Conservation (phyloP, 2,329 filamentous ascomycete genomes). For the Curvularia lunata region DNA sequence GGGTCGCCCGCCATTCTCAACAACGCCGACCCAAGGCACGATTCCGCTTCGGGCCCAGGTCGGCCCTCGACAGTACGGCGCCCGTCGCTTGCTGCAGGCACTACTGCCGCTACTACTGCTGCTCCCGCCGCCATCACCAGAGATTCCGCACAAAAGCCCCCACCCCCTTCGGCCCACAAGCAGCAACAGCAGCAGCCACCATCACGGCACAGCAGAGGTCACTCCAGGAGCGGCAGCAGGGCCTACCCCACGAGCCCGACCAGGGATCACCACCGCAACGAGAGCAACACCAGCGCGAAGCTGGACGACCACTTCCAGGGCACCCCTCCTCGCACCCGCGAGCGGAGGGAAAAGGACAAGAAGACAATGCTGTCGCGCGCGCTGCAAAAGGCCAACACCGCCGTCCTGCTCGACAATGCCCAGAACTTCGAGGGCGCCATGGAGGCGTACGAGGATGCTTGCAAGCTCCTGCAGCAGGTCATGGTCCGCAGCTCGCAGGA, state of each 20-base stretch:
- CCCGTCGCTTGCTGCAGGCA: slow-evolving; percentile 23
- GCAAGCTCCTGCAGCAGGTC: slow-evolving; percentile 83
- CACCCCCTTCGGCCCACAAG: slow-evolving; percentile 30
- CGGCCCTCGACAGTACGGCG: slow-evolving; percentile 33
- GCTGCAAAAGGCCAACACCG: slow-evolving; percentile 92
- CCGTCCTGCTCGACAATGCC: slow-evolving; percentile 93
- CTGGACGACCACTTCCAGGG: slow-evolving; percentile 42
- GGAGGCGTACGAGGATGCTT: slow-evolving; percentile 89
- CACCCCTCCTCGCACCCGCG: slow-evolving; percentile 49
- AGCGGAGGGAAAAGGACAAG: slow-evolving; percentile 62
- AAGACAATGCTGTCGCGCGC: slow-evolving; percentile 98
- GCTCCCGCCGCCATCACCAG: background rate
- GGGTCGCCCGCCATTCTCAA: slow-evolving; percentile 45
- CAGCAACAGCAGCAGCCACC: slow-evolving; percentile 24
- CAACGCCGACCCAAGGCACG: slow-evolving; percentile 43
- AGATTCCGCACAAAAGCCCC: slow-evolving; percentile 32
- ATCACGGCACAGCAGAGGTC: slow-evolving; percentile 34
- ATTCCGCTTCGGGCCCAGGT: slow-evolving; percentile 23
- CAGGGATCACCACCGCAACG: slow-evolving; percentile 35
- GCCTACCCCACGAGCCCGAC: slow-evolving; percentile 9
- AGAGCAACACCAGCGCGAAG: slow-evolving; percentile 43
- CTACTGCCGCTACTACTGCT: background rate
- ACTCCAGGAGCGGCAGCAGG: slow-evolving; percentile 24
- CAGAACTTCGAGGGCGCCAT: slow-evolving; percentile 92
- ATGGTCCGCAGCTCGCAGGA: slow-evolving; percentile 82